phyloP scores from a whole-genome alignment of 495 filamentous ascomycete genomes.

The Sporormia fimetaria region DNA sequence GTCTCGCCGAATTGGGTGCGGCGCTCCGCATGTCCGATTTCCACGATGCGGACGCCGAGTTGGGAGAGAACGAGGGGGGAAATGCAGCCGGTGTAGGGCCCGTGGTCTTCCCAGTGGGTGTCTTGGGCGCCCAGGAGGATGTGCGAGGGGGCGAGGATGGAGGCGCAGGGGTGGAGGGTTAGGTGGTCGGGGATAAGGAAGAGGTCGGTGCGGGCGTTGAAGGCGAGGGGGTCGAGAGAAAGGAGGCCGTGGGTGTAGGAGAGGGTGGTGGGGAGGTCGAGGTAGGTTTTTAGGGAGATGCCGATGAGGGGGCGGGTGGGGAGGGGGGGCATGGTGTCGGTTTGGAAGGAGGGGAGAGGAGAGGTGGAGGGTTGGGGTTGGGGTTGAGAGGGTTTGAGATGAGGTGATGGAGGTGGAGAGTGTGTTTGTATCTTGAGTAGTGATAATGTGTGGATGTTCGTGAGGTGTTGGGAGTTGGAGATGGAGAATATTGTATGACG shows the following conservation, averaged over 20 bases:
- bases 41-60: constrained; percentile 58
- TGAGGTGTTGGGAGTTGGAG: too few species aligned
- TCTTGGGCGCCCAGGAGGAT: constrained; percentile 66
- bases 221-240: constrained; percentile 30
- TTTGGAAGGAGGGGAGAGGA: background rate
- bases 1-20: constrained; percentile 58
- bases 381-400: too few species aligned
- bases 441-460: too few species aligned
- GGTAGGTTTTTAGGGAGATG: constrained; percentile 79
- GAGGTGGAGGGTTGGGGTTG: background rate
- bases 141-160: constrained; percentile 36
- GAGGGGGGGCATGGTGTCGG: constrained; percentile 31
- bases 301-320: constrained; percentile 57
- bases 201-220: constrained; percentile 38
- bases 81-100: constrained; percentile 68
- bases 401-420: constrained; percentile 2
- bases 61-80: constrained; percentile 53
- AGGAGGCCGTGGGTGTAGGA: constrained; percentile 50
- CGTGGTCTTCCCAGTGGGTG: constrained; percentile 51
- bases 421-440: background rate
- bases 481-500: too few species aligned
- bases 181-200: constrained; percentile 69
- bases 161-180: constrained; percentile 45
- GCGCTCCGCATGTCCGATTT: constrained; percentile 72
- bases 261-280: constrained; percentile 52